Evolutionary conservation across 2,329 filamentous ascomycete genomes (phyloP).

Genomic region (Pseudogymnoascus sp.): DNA sequence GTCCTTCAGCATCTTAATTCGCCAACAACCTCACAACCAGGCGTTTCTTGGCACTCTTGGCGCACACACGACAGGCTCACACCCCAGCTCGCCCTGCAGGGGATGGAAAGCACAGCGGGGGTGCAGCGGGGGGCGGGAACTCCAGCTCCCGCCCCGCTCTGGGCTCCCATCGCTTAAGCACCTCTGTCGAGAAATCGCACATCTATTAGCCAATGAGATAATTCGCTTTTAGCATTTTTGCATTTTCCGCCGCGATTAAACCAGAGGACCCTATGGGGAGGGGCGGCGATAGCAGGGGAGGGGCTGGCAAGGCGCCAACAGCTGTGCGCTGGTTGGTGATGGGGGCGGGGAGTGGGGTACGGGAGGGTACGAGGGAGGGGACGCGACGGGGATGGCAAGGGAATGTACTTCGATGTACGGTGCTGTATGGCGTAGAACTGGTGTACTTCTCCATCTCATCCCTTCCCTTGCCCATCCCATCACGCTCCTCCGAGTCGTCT

Average conservation of each 20-base stretch:
- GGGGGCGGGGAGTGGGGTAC: constrained; percentile 2
- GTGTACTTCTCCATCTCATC: background rate
- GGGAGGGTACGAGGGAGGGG: background rate
- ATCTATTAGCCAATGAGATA: background rate
- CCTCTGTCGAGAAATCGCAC: background rate
- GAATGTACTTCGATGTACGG: background rate
- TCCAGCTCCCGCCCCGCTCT: constrained; percentile 1
- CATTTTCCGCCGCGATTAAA: background rate
- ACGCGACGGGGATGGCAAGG: background rate
- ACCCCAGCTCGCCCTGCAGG: constrained; percentile 1
- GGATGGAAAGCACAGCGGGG: background rate
- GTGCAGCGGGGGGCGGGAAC: background rate
- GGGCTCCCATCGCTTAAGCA: background rate
- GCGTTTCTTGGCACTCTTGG: background rate
- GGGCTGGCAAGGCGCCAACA: constrained; percentile 1
- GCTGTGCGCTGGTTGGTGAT: constrained; percentile 1
- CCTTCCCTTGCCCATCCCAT: background rate
- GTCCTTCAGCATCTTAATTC: constrained; percentile 1
- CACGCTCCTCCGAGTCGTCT: background rate
- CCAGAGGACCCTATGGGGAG: background rate
- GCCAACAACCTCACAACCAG: background rate
- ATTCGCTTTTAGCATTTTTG: background rate
- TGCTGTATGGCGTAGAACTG: background rate
- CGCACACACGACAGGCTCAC: constrained; percentile 1
- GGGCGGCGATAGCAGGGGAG: background rate